Conservation (phyloP, 2,329 filamentous ascomycete species). For the Curvularia spicifera region DNA sequence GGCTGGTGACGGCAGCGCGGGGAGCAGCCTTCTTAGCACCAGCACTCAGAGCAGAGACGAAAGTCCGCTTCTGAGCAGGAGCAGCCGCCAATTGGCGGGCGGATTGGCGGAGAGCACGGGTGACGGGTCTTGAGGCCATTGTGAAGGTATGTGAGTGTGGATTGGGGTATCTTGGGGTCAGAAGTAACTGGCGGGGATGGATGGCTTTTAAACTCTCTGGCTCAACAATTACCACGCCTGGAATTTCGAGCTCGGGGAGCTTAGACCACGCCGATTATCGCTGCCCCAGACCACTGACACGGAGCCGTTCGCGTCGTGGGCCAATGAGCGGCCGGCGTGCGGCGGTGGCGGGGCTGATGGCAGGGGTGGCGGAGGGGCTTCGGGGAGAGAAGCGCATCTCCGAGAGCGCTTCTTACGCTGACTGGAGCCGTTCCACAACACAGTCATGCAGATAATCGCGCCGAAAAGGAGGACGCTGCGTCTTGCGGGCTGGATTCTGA, state of each 20-base stretch:
- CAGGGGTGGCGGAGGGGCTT: slow-evolving; percentile 17
- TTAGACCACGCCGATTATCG: slow-evolving; percentile 21
- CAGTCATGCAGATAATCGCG: slow-evolving; percentile 17
- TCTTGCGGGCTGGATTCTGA: neutral
- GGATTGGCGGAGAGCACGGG: slow-evolving; percentile 64
- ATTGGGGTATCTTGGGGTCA: slow-evolving; percentile 43
- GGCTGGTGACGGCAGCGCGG: slow-evolving; percentile 54
- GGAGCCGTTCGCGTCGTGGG: slow-evolving; percentile 7
- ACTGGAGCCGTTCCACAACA: slow-evolving; percentile 2
- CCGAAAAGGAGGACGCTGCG: neutral
- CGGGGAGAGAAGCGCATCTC: slow-evolving; percentile 31
- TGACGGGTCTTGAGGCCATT: slow-evolving; percentile 81
- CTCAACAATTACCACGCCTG: slow-evolving; percentile 10
- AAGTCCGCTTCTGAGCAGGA: slow-evolving; percentile 62
- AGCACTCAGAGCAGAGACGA: slow-evolving; percentile 62
- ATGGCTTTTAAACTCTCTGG: slow-evolving; percentile 33
- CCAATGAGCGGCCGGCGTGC: slow-evolving; percentile 14
- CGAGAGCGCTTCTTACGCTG: slow-evolving; percentile 16
- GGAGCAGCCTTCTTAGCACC: slow-evolving; percentile 53
- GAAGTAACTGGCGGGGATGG: slow-evolving; percentile 29
- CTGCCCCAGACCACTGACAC: slow-evolving; percentile 18
- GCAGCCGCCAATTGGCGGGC: slow-evolving; percentile 62
- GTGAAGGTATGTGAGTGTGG: slow-evolving; percentile 49
- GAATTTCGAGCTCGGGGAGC: slow-evolving; percentile 26
- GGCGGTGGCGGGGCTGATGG: slow-evolving; percentile 7